A percentile compares a stretch with the other conserved stretches of the same genome.
These are phyloP conservation scores for Aspergillus steynii DNA, from an alignment of 495 filamentous ascomycete genomes.

Conservation along the genomic window DNA sequence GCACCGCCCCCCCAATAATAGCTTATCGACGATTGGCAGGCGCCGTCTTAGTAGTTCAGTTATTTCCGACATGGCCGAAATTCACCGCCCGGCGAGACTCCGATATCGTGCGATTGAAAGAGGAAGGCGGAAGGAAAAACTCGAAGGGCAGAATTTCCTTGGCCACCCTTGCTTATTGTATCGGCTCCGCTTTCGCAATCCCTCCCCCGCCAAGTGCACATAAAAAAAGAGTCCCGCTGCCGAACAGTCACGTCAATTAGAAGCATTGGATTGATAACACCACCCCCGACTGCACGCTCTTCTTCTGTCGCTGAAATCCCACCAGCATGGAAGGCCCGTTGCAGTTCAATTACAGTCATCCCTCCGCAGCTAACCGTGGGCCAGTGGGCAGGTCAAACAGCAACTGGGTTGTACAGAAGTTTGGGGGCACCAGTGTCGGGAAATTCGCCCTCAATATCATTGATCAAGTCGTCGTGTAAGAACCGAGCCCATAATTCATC, in stretches of 20 bases:
- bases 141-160: constrained; percentile 13
- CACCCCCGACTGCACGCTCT: constrained; percentile 12
- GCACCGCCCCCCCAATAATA: too few relatives aligned
- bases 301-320: constrained; percentile 3
- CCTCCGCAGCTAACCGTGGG: constrained; percentile 15
- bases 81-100: not conserved
- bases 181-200: constrained; percentile 43
- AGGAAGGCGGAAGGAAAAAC: constrained; percentile 32
- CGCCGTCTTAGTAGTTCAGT: not conserved
- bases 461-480: constrained; percentile 71
- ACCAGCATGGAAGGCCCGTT: constrained; percentile 21
- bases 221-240: constrained; percentile 24
- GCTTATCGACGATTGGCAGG: too few relatives aligned
- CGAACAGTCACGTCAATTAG: constrained; percentile 2
- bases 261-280: not conserved
- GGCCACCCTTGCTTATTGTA: constrained; percentile 1
- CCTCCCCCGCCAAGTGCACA: constrained; percentile 24
- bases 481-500: not conserved
- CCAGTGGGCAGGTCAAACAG: constrained; percentile 17
- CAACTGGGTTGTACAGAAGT: constrained; percentile 83
- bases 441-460: constrained; percentile 73
- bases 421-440: constrained; percentile 73
- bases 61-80: not conserved
- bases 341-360: constrained; percentile 15
- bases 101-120: constrained; percentile 16